phyloP scores from a whole-genome alignment of 257 asterid species.

The Solanum appendiculatum region DNA sequence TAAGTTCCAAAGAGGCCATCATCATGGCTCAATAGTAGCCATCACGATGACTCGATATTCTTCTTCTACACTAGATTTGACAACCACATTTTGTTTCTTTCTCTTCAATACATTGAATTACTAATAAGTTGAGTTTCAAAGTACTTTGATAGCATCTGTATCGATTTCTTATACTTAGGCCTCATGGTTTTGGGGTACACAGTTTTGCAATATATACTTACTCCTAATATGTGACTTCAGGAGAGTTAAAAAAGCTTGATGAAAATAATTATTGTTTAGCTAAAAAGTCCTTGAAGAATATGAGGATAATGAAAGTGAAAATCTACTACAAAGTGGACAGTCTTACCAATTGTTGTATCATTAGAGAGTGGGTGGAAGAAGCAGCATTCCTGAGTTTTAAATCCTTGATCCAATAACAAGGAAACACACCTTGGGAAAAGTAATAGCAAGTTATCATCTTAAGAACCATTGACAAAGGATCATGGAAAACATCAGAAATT shows the following conservation, averaged over 20 bases:
- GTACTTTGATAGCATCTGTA: neutral
- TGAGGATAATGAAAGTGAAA: neutral
- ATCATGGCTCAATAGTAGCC: neutral
- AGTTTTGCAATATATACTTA: neutral
- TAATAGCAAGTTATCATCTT: neutral
- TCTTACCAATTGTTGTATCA: constrained; percentile 71
- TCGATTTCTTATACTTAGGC: neutral
- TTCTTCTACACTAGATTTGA: neutral
- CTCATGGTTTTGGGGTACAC: neutral
- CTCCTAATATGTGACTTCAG: neutral
- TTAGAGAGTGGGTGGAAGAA: constrained; percentile 93
- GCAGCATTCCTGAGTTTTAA: constrained; percentile 52
- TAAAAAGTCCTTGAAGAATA: neutral
- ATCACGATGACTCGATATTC: neutral
- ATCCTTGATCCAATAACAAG: constrained; percentile 78
- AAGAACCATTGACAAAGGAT: neutral
- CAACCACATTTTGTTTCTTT: neutral
- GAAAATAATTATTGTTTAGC: neutral
- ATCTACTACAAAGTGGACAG: neutral
- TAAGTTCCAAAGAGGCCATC: neutral
- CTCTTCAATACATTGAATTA: neutral
- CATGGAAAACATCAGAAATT: neutral
- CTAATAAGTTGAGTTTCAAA: neutral
- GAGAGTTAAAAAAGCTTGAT: neutral
- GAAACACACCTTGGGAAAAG: constrained; percentile 63